These are phyloP conservation scores for Mucor saturninus DNA, from an alignment of 371 early-diverging fungal species.

Conservation along the genomic window DNA sequence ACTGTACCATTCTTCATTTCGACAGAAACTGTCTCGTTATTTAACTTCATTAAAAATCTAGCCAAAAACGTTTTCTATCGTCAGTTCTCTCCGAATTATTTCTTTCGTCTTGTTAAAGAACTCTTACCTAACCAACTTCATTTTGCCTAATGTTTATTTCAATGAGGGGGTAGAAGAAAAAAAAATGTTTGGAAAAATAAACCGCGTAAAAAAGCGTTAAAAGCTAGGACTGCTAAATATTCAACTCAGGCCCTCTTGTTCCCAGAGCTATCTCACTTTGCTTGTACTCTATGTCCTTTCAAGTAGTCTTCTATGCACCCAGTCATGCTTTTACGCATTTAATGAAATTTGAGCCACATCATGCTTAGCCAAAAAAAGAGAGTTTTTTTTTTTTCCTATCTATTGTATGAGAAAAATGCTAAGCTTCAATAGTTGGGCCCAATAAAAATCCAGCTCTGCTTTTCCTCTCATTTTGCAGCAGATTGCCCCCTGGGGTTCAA, in stretches of 20 bases:
- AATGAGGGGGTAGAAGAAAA: background rate
- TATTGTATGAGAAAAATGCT: too few species aligned
- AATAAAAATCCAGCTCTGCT: background rate
- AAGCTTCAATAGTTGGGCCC: too few species aligned
- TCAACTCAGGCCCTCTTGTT: background rate
- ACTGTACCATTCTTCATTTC: slow-evolving; percentile 97
- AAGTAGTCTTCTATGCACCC: too few species aligned
- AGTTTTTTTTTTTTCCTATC: too few species aligned
- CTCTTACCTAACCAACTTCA: slow-evolving; percentile 32
- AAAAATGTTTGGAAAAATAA: slow-evolving; percentile 4
- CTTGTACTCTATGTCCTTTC: too few species aligned
- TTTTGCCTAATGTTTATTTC: slow-evolving; percentile 2
- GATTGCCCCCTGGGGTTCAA: background rate
- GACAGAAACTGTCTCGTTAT: slow-evolving; percentile 93
- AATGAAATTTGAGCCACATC: too few species aligned
- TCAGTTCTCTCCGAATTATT: background rate
- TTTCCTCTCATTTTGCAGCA: background rate
- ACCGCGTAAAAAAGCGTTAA: slow-evolving; percentile 3
- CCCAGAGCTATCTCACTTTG: too few species aligned
- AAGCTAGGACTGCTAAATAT: background rate
- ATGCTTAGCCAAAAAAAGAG: too few species aligned
- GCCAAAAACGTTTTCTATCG: background rate
- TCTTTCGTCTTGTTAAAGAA: background rate
- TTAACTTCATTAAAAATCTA: slow-evolving; percentile 96
- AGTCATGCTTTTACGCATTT: too few species aligned